Percentiles rank a stretch among this genome's conserved stretches.
phyloP scores from a whole-genome alignment of 495 filamentous ascomycete species.

The Annulohypoxylon stygium region DNA sequence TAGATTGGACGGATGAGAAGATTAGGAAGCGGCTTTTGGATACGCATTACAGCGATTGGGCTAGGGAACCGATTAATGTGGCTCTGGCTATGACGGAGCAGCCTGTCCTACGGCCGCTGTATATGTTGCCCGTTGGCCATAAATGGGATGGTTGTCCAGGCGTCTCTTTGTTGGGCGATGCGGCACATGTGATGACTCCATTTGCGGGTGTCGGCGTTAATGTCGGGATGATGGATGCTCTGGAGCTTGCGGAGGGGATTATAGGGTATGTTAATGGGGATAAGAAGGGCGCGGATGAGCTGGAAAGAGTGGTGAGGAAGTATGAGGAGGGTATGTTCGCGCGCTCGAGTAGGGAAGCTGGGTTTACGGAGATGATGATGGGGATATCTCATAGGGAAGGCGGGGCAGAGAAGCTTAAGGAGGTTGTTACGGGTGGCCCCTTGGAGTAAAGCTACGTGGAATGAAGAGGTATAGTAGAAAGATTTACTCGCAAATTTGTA shows the following conservation, averaged over 20 bases:
- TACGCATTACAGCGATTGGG: constrained; percentile 58
- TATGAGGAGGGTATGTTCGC: constrained; percentile 49
- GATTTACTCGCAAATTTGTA: too few species aligned
- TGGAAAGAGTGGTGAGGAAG: constrained; percentile 30
- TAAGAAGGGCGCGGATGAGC: constrained; percentile 13
- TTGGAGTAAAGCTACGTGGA: not conserved
- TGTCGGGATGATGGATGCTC: constrained; percentile 67
- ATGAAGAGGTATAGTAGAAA: not conserved
- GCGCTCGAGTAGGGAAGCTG: constrained; percentile 39
- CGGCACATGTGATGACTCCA: constrained; percentile 73
- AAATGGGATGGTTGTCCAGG: constrained; percentile 60
- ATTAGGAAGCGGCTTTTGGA: constrained; percentile 53
- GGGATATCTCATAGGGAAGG: constrained; percentile 29
- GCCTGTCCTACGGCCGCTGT: constrained; percentile 53
- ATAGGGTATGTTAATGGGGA: constrained; percentile 22
- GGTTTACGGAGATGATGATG: constrained; percentile 34
- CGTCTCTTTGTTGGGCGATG: constrained; percentile 70
- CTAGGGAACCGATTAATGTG: constrained; percentile 47
- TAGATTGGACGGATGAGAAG: constrained; percentile 43
- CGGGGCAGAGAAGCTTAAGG: constrained; percentile 32
- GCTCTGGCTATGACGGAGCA: constrained; percentile 28
- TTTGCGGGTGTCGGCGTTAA: constrained; percentile 73
- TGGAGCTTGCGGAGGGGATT: constrained; percentile 59
- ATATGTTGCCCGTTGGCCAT: constrained; percentile 65
- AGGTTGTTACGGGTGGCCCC: constrained; percentile 18